Conservation (phyloP, 1,284 basidiomycete genomes). For the Xanthoconium separans region DNA sequence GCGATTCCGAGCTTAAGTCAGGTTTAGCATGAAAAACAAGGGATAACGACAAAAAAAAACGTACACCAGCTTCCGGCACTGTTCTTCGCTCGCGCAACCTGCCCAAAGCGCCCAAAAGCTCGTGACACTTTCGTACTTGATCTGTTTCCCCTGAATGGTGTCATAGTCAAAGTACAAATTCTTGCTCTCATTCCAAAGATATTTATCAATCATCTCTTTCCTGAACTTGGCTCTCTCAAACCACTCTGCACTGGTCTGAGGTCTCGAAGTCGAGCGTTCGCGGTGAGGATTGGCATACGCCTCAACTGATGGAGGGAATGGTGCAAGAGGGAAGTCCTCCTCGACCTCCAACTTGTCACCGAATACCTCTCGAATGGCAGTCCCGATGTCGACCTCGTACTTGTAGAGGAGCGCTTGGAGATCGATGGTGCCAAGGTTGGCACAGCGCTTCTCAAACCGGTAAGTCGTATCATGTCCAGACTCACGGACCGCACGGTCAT, state of each 20-base stretch:
- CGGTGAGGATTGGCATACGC: constrained; percentile 63
- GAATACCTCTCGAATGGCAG: constrained; percentile 92
- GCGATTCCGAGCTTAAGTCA: constrained; percentile 63
- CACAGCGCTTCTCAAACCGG: constrained; percentile 94
- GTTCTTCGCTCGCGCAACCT: constrained; percentile 92
- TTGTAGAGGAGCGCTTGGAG: constrained; percentile 90
- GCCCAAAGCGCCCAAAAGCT: constrained; percentile 97
- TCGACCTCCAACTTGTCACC: constrained; percentile 89
- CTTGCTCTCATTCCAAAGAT: constrained; percentile 96
- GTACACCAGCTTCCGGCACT: constrained; percentile 90
- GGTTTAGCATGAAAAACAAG: constrained; percentile 13
- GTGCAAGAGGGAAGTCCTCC: constrained; percentile 88
- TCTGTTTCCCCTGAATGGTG: constrained; percentile 86
- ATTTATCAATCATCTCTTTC: constrained; percentile 86
- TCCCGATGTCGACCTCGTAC: constrained; percentile 93
- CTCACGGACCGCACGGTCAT: constrained; percentile 93
- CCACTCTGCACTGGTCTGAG: constrained; percentile 85
- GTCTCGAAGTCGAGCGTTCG: constrained; percentile 59
- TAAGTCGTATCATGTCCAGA: constrained; percentile 98
- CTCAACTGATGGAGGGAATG: constrained; percentile 86
- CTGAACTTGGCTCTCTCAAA: constrained; percentile 84
- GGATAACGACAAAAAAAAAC: constrained; percentile 32
- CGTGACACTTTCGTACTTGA: constrained; percentile 93
- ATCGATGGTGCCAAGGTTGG: constrained; percentile 95
- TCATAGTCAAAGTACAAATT: constrained; percentile 97